These are phyloP conservation scores for Pilasporangium apinafurcum DNA, from an alignment of 352 stramenopile genomes.

Conservation along the genomic window DNA sequence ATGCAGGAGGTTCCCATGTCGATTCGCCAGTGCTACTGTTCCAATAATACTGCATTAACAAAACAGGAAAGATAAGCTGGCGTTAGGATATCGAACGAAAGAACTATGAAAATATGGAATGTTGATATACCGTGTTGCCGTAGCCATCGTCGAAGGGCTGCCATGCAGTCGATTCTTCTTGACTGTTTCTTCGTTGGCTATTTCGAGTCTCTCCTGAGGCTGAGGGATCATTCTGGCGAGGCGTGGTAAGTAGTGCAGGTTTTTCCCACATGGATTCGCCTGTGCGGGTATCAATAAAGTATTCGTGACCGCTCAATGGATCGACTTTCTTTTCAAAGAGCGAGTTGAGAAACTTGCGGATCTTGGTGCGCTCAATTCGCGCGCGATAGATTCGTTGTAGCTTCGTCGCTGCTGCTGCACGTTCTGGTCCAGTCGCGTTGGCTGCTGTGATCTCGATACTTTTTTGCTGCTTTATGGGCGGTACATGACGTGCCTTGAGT, in stretches of 20 bases:
- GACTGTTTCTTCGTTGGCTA: not conserved
- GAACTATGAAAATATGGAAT: too few species aligned
- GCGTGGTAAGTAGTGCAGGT: conserved; percentile 14
- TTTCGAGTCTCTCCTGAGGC: too few species aligned
- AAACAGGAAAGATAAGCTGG: not conserved
- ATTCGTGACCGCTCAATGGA: conserved; percentile 23
- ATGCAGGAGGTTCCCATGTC: conserved; percentile 47
- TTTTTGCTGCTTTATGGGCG: not conserved
- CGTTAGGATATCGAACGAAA: not conserved
- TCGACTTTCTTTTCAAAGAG: conserved; percentile 55
- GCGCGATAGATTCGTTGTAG: conserved; percentile 68
- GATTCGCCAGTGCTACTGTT: conserved; percentile 60
- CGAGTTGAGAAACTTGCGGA: conserved; percentile 42
- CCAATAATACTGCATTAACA: conserved; percentile 53
- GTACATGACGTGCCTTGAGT: conserved; percentile 34
- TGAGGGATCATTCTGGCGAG: not conserved
- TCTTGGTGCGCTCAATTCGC: conserved; percentile 54
- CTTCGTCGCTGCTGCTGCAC: conserved; percentile 43
- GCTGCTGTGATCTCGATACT: conserved; percentile 28
- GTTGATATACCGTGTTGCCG: conserved; percentile 52
- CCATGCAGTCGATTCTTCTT: conserved; percentile 20
- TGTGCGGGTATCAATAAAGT: conserved; percentile 62
- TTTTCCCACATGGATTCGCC: conserved; percentile 53
- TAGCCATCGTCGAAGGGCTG: conserved; percentile 50
- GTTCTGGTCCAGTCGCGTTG: conserved; percentile 63